A percentile compares a stretch with the other conserved stretches of the same genome.
Evolutionary conservation across 1,139 yeast genomes (phyloP).

Genomic region (Magnusiomyces magnusii): DNA sequence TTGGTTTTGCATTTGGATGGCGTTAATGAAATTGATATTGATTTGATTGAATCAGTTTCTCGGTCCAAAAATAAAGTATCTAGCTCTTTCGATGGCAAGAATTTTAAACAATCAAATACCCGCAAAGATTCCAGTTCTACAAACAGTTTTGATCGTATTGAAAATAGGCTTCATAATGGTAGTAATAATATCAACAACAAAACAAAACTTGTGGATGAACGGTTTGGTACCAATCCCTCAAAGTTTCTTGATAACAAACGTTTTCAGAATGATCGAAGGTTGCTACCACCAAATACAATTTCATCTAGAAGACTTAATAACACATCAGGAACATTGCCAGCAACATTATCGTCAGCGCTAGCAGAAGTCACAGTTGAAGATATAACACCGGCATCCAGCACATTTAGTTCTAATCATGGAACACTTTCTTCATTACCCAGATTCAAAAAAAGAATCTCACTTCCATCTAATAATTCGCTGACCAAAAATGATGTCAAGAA

Average conservation of each 20-base stretch:
- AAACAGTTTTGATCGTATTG: not conserved
- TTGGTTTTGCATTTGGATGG: constrained; percentile 10
- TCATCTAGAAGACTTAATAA: not conserved
- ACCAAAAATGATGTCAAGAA: not conserved
- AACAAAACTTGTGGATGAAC: not conserved
- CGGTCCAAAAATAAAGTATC: not conserved
- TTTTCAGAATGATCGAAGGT: too few species aligned
- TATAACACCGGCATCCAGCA: constrained; percentile 2
- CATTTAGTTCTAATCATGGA: not conserved
- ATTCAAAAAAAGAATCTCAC: constrained; percentile 39
- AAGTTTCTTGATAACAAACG: not conserved
- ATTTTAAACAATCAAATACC: not conserved
- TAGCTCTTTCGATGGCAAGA: not conserved
- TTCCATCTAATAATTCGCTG: not conserved
- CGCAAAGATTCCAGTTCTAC: not conserved
- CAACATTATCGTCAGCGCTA: not conserved
- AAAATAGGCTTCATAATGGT: not conserved
- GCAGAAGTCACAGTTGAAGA: constrained; percentile 4
- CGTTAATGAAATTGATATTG: constrained; percentile 26
- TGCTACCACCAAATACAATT: not conserved
- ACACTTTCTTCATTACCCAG: constrained; percentile 38
- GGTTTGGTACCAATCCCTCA: not conserved
- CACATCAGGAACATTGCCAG: not conserved
- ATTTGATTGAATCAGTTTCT: constrained; percentile 7
- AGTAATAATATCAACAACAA: not conserved